Conservation (phyloP, 148 eudicot genomes). For the Amaranthus cruentus region DNA sequence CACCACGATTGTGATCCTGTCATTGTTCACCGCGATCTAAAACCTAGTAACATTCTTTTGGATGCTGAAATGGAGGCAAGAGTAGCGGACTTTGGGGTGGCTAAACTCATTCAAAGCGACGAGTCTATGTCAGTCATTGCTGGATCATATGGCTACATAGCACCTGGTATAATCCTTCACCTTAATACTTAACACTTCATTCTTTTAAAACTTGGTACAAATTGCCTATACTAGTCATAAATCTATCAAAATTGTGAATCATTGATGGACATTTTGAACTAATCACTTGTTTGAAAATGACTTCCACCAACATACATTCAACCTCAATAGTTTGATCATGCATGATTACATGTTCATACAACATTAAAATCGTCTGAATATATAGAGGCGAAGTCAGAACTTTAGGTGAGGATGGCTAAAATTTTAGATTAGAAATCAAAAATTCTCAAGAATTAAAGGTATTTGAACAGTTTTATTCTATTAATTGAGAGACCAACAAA, state of each 20-base stretch:
- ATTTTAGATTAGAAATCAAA: too few species aligned
- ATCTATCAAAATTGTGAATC: too few species aligned
- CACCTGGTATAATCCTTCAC: constrained; percentile 60
- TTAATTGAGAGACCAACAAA: too few species aligned
- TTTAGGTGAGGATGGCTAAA: too few species aligned
- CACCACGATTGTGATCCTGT: constrained; percentile 96
- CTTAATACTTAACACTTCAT: neutral
- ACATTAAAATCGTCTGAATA: too few species aligned
- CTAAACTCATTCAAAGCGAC: constrained; percentile 65
- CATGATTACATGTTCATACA: neutral
- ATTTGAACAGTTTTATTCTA: too few species aligned
- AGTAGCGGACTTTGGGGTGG: constrained; percentile 95
- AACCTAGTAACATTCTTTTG: constrained; percentile 76
- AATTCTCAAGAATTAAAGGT: too few species aligned
- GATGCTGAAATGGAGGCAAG: constrained; percentile 91
- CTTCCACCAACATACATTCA: too few species aligned
- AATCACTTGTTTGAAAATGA: neutral
- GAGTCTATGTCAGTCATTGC: constrained; percentile 95
- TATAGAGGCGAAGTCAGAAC: too few species aligned
- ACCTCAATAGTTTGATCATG: neutral
- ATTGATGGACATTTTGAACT: neutral
- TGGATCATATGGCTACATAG: constrained; percentile 96
- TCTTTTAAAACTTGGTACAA: neutral
- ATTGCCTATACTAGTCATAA: neutral
- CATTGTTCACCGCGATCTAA: constrained; percentile 87